Percentiles rank a stretch among this genome's conserved stretches.
Evolutionary conservation across 257 asterid species (phyloP).

Genomic region (Nicotiana noctiflora): DNA sequence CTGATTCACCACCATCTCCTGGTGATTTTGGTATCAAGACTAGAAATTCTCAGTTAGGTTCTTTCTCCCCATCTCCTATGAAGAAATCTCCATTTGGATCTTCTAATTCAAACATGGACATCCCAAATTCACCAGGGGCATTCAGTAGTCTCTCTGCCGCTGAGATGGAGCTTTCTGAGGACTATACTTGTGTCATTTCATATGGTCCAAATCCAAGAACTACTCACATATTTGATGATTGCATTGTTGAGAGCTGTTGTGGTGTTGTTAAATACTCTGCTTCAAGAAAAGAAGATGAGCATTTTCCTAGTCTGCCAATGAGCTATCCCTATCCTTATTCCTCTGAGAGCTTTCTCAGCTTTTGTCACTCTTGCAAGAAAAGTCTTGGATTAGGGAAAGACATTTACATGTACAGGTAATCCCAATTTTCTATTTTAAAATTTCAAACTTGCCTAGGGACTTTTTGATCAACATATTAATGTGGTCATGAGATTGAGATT

Average conservation of each 20-base stretch:
- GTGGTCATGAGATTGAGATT: neutral
- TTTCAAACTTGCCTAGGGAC: neutral
- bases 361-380: constrained; percentile 67
- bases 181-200: constrained; percentile 79
- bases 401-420: constrained; percentile 77
- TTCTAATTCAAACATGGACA: constrained; percentile 26
- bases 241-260: constrained; percentile 70
- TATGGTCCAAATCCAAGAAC: constrained; percentile 80
- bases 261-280: constrained; percentile 46
- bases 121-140: constrained; percentile 18
- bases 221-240: constrained; percentile 78
- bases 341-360: constrained; percentile 62
- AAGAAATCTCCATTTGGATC: constrained; percentile 49
- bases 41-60: constrained; percentile 41
- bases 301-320: constrained; percentile 19
- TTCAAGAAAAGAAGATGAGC: constrained; percentile 22
- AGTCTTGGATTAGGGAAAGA: constrained; percentile 67
- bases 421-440: neutral
- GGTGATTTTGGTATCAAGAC: constrained; percentile 75
- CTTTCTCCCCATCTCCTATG: constrained; percentile 31
- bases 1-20: constrained; percentile 56
- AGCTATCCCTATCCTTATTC: constrained; percentile 65
- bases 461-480: neutral
- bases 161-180: constrained; percentile 91
- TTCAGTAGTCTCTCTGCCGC: constrained; percentile 42